Evolutionary conservation across 2,329 filamentous ascomycete species (phyloP), one percentile per base, ranked within the genome.

Genomic region (Fusarium austroafricanum): DNA sequence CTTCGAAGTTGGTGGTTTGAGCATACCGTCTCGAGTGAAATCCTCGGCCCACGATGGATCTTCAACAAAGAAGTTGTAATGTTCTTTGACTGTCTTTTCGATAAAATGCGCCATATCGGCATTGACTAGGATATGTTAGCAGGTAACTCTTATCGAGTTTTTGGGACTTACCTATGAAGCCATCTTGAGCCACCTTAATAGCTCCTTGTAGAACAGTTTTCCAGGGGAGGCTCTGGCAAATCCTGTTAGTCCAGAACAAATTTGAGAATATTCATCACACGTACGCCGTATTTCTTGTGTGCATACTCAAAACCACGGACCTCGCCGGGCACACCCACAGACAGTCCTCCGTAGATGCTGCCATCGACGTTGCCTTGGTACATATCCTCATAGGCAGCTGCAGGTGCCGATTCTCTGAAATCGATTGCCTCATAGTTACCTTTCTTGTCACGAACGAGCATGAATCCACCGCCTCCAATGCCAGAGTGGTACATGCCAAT

Each of bases 391-490:
- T 85, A 89, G 0, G 94, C 92, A 1, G 92, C 92, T 0, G 90
- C 91, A 1, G 95, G 95, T 0, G 95, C 95, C 0, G 91, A 89
- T 78, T 98, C 95, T 45, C 95, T 86, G 75, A 97, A 98, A 79
- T 98, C 95, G 70, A 98, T 89, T 60, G 90, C 90, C 75, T 97
- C 93, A 75, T 94, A 96, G 18, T 83, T 83, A n/a, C 93, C 93
- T 60, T 92, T 83, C 17, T 87, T 81, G 33, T 88, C 84, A 46
- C 92, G 89, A 7, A 97, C 87, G 7, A 97, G 83, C 85, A 94
- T 92, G 79, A 98, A 98, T 3, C 95, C 95, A 39, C 95, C 95
- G 9, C 95, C 95, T 20, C 92, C 94, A 61, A 97, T 91, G 17
- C 95, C 94, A 39, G 87, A 87, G 76, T 94, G 92, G 71, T 93